Evolutionary conservation across 2,329 filamentous ascomycete genomes (phyloP).

Genomic region (Colletotrichum sp.): DNA sequence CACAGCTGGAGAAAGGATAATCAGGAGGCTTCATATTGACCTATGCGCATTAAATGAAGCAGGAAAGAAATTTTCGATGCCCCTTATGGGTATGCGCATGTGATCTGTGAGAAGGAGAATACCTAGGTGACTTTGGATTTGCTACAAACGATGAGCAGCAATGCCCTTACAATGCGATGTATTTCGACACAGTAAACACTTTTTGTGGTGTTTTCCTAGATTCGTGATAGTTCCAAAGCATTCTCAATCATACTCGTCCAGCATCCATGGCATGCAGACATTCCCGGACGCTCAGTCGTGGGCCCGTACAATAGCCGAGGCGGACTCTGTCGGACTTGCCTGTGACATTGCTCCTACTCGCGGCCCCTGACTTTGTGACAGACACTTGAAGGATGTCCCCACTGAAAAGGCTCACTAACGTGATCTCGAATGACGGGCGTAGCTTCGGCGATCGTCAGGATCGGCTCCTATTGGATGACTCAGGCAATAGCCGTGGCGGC

Average conservation of each 20-base stretch:
- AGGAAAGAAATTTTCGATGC: neutral
- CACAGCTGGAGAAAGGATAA: neutral
- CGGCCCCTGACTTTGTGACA: neutral
- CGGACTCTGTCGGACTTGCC: neutral
- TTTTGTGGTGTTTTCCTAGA: neutral
- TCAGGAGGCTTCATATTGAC: neutral
- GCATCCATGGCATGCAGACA: neutral
- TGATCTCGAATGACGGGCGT: neutral
- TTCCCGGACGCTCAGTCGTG: neutral
- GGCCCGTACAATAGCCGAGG: neutral
- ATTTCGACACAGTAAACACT: neutral
- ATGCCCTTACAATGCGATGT: neutral
- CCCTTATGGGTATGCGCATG: neutral
- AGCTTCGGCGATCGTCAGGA: neutral
- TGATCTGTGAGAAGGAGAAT: neutral
- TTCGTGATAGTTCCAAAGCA: neutral
- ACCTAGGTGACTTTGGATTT: neutral
- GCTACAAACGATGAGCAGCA: neutral
- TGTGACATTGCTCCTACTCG: neutral
- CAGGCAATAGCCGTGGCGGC: neutral
- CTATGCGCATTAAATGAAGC: neutral
- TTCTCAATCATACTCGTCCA: neutral
- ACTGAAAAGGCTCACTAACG: neutral
- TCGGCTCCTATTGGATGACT: neutral
- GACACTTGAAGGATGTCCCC: neutral